Percentiles rank a stretch among this genome's conserved stretches.
Conservation (phyloP, 768 basidiomycete species). For the Trametes meyenii region DNA sequence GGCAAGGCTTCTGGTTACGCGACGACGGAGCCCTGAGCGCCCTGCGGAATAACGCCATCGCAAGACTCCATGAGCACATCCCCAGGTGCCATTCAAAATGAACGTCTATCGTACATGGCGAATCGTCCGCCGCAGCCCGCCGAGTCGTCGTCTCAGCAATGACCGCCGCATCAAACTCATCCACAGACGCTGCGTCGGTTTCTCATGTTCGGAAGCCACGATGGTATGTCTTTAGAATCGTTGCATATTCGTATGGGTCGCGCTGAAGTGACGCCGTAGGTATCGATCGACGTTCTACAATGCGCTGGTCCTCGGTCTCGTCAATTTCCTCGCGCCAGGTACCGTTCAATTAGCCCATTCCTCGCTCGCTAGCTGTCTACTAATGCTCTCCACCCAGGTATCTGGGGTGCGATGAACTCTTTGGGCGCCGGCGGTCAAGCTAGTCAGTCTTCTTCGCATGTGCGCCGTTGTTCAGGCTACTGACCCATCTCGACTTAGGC, state of each 20-base stretch:
- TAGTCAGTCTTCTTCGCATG: background rate
- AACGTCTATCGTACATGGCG: background rate
- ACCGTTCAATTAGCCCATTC: background rate
- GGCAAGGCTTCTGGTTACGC: constrained; percentile 1
- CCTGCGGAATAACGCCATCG: constrained; percentile 15
- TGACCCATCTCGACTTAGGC: background rate
- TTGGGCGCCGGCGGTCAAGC: constrained; percentile 13
- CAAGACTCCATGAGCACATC: constrained; percentile 7
- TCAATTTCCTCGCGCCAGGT: constrained; percentile 18
- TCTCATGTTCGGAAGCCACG: constrained; percentile 11
- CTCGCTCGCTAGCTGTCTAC: background rate
- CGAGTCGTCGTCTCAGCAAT: constrained; percentile 1
- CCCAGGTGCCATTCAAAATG: constrained; percentile 4
- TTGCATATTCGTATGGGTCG: no score
- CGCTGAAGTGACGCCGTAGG: background rate
- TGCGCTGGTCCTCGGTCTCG: constrained; percentile 14
- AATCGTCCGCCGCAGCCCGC: background rate
- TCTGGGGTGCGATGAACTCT: constrained; percentile 17
- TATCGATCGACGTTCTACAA: constrained; percentile 16
- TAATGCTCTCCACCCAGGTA: background rate
- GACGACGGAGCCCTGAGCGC: background rate
- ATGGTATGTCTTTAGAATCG: background rate
- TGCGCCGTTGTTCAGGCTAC: background rate
- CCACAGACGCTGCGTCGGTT: constrained; percentile 8
- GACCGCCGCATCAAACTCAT: constrained; percentile 7